A percentile compares a stretch with the other conserved stretches of the same genome.
Evolutionary conservation across 2,329 filamentous ascomycete species (phyloP).

Genomic region (Cryphonectria japonica): DNA sequence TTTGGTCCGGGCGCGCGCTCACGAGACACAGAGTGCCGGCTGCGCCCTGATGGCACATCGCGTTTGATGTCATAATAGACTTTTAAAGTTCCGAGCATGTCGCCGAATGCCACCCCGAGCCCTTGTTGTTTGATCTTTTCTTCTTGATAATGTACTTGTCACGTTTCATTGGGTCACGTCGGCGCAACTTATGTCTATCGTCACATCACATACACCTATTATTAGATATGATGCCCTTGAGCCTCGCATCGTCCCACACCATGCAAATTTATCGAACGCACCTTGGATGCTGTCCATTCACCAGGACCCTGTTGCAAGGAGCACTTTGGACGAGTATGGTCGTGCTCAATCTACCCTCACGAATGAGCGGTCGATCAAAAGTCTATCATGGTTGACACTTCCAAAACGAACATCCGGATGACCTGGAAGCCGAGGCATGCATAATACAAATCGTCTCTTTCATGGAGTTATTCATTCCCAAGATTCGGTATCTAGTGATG

Average conservation of each 20-base stretch:
- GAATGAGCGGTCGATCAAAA: neutral
- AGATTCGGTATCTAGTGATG: neutral
- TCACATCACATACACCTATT: neutral
- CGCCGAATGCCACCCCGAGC: conserved; percentile 4
- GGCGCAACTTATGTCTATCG: neutral
- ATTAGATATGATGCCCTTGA: neutral
- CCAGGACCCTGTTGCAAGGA: neutral
- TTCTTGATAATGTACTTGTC: neutral
- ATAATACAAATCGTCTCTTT: neutral
- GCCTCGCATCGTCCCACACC: neutral
- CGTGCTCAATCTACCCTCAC: neutral
- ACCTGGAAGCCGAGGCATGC: neutral
- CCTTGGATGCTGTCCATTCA: neutral
- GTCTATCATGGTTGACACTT: neutral
- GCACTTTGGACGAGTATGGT: neutral
- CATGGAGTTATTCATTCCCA: neutral
- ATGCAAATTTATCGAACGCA: neutral
- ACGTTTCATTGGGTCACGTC: neutral
- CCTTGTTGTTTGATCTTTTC: neutral
- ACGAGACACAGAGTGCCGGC: neutral
- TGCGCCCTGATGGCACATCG: neutral
- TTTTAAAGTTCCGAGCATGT: neutral
- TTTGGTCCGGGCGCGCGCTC: neutral
- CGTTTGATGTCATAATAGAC: neutral
- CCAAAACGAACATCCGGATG: neutral